Conservation (phyloP, 371 early-diverging fungal genomes). For the Lichtheimia ramosa region DNA sequence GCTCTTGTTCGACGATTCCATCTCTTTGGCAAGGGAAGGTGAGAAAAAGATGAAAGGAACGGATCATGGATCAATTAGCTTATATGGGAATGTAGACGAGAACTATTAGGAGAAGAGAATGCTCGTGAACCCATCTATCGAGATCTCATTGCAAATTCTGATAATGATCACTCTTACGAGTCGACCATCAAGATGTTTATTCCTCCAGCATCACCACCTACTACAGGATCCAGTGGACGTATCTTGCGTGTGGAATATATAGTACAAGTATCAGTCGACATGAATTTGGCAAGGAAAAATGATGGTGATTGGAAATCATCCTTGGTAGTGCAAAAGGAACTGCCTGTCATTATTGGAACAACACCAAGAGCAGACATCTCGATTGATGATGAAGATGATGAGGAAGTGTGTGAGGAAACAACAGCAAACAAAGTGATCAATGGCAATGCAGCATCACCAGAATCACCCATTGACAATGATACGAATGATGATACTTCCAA, state of each 20-base stretch:
- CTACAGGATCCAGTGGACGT: slow-evolving; percentile 21
- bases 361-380: slow-evolving; percentile 29
- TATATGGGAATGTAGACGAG: not conserved
- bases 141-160: slow-evolving; percentile 27
- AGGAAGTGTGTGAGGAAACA: slow-evolving; percentile 8
- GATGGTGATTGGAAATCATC: slow-evolving; percentile 10
- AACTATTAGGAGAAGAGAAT: not conserved
- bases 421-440: not conserved
- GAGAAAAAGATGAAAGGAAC: not conserved
- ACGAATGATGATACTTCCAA: too few relatives aligned
- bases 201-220: slow-evolving; percentile 32
- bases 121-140: not conserved
- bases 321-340: slow-evolving; percentile 23
- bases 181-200: slow-evolving; percentile 25
- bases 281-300: slow-evolving; percentile 28
- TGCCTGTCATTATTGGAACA: slow-evolving; percentile 41
- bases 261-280: slow-evolving; percentile 31
- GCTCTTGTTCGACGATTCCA: slow-evolving; percentile 14
- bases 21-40: slow-evolving; percentile 18
- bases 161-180: slow-evolving; percentile 18
- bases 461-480: too few relatives aligned
- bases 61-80: not conserved
- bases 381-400: slow-evolving; percentile 40
- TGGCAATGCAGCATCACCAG: too few relatives aligned
- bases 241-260: slow-evolving; percentile 39